phyloP scores from a whole-genome alignment of 352 stramenopile genomes.

The Blastocystis sp. region DNA sequence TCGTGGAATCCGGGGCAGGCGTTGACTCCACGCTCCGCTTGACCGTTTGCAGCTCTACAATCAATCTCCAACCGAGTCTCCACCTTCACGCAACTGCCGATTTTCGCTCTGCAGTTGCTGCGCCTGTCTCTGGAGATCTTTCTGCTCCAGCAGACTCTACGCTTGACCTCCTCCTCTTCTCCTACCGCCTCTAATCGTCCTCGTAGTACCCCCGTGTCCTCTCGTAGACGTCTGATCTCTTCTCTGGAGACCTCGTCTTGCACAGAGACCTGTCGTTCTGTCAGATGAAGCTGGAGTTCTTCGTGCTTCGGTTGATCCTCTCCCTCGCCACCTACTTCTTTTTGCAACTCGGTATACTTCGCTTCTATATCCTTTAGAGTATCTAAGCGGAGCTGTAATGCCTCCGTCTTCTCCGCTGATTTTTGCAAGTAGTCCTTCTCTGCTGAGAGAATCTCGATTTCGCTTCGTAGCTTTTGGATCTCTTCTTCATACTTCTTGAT shows the following conservation, averaged over 20 bases:
- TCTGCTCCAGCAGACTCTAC: background rate
- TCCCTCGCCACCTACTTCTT: background rate
- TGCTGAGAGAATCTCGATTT: background rate
- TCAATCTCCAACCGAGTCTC: background rate
- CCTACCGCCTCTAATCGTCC: constrained; percentile 17
- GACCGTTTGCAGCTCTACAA: background rate
- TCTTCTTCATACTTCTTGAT: background rate
- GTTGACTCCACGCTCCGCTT: background rate
- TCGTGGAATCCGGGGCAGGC: background rate
- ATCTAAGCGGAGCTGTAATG: background rate
- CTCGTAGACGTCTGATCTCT: background rate
- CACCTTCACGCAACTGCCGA: background rate
- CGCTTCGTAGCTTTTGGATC: background rate
- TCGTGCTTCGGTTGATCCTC: background rate
- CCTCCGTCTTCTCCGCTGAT: background rate
- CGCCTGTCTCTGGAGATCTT: background rate
- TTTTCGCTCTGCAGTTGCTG: background rate
- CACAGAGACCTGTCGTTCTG: background rate
- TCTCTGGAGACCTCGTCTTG: background rate
- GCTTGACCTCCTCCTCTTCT: background rate
- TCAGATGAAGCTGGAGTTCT: background rate
- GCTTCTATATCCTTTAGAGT: background rate
- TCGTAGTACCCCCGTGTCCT: background rate
- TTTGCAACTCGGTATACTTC: background rate
- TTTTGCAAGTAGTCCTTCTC: constrained; percentile 26